Conservation (phyloP, 306 rosid species). For the Ziziphus jujuba region DNA sequence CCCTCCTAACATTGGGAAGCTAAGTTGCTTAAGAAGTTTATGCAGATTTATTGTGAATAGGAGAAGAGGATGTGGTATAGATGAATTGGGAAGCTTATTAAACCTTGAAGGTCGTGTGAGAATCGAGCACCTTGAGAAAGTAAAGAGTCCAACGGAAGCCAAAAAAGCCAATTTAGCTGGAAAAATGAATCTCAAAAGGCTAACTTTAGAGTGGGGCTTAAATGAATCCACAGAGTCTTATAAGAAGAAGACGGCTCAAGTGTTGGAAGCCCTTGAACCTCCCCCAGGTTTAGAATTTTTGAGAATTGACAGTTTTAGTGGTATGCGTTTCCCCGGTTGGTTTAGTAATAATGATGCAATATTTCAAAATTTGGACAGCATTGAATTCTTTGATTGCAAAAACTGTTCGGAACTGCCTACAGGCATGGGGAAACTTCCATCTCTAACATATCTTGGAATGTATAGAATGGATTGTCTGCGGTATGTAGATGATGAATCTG, state of each 20-base stretch:
- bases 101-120: not conserved
- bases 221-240: not conserved
- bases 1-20: not conserved
- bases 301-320: not conserved
- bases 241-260: not conserved
- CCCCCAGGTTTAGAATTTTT: not conserved
- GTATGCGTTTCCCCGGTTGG: slow-evolving; percentile 7
- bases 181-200: slow-evolving; percentile 3
- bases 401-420: slow-evolving; percentile 16
- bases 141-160: not conserved
- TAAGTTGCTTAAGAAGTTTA: not conserved
- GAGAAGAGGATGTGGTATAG: not conserved
- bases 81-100: not conserved
- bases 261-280: slow-evolving; percentile 11
- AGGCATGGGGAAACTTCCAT: slow-evolving; percentile 4
- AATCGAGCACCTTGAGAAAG: not conserved
- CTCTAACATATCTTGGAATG: not conserved
- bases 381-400: not conserved
- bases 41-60: not conserved
- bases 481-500: not conserved
- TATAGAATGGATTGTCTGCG: not conserved
- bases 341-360: not conserved
- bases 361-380: not conserved
- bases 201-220: not conserved
- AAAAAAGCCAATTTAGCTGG: not conserved